phyloP scores from a whole-genome alignment of 805 yeast genomes.

The Candida gorgasii region DNA sequence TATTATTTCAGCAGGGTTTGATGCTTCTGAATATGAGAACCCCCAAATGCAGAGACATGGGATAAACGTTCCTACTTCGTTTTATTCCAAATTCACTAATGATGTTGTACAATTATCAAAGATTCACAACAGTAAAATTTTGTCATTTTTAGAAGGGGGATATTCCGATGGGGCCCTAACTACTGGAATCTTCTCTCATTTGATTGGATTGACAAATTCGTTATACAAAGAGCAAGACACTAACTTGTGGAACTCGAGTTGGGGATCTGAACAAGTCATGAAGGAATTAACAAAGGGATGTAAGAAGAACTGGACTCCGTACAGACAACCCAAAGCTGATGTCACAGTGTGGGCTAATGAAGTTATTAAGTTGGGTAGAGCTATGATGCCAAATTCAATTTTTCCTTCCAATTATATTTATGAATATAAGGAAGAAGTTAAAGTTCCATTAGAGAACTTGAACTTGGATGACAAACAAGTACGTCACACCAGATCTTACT shows the following conservation, averaged over 20 bases:
- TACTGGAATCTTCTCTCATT: constrained; percentile 78
- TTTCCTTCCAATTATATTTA: constrained; percentile 40
- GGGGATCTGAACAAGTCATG: constrained; percentile 65
- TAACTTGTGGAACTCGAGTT: constrained; percentile 55
- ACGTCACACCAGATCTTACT: constrained; percentile 42
- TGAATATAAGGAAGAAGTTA: constrained; percentile 19
- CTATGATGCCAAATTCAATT: constrained; percentile 58
- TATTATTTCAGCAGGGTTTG: constrained; percentile 84
- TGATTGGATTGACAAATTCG: constrained; percentile 64
- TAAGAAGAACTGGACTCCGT: constrained; percentile 62
- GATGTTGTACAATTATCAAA: constrained; percentile 73
- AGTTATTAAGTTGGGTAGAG: constrained; percentile 59
- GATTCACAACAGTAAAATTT: constrained; percentile 57
- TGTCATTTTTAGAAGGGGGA: constrained; percentile 82
- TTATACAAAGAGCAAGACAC: constrained; percentile 27
- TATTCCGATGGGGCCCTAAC: constrained; percentile 79
- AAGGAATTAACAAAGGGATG: constrained; percentile 70
- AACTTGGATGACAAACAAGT: constrained; percentile 29
- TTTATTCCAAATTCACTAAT: constrained; percentile 68
- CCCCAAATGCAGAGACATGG: constrained; percentile 85
- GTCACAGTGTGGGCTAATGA: constrained; percentile 64
- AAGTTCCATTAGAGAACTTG: constrained; percentile 27
- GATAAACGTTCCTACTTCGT: constrained; percentile 78
- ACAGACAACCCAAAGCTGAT: constrained; percentile 52
- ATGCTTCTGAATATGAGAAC: constrained; percentile 80